Conservation (phyloP, 257 asterid species). For the Catharanthus roseus region DNA sequence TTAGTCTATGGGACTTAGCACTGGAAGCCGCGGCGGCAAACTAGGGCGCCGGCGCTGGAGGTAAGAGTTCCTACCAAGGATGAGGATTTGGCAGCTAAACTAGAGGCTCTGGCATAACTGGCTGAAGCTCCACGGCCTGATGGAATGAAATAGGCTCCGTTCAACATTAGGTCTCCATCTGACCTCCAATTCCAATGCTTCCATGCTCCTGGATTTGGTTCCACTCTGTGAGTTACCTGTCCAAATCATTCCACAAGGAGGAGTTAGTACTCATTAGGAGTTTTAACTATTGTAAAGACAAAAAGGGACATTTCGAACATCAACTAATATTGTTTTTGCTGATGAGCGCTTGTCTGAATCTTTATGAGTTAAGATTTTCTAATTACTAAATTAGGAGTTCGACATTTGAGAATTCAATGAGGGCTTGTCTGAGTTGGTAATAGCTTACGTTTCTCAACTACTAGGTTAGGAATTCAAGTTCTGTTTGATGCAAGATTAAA, state of each 20-base stretch:
- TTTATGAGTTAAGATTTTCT: too few species aligned
- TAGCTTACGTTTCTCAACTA: too few species aligned
- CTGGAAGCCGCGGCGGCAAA: slow-evolving; percentile 46
- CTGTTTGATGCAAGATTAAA: too few species aligned
- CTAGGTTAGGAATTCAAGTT: too few species aligned
- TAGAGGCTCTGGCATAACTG: slow-evolving; percentile 82
- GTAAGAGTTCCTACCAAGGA: slow-evolving; percentile 64
- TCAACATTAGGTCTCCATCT: slow-evolving; percentile 85
- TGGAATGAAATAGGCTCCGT: slow-evolving; percentile 73
- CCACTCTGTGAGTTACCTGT: slow-evolving; percentile 78
- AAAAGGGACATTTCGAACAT: not conserved
- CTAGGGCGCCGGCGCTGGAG: slow-evolving; percentile 61
- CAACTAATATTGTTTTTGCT: too few species aligned
- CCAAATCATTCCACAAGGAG: slow-evolving; percentile 1
- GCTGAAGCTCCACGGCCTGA: slow-evolving; percentile 70
- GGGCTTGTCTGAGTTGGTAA: too few species aligned
- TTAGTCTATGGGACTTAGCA: slow-evolving; percentile 31
- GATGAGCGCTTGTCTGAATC: too few species aligned
- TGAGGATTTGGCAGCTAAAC: slow-evolving; percentile 78
- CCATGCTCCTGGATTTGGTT: slow-evolving; percentile 33
- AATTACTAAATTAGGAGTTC: too few species aligned
- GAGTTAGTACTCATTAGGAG: not conserved
- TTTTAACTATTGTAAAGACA: not conserved
- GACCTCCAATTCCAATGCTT: slow-evolving; percentile 94
- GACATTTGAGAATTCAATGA: too few species aligned